Base-by-base conservation (phyloP, 2,329 filamentous ascomycete species). In the Colletotrichum tropicale region DNA sequence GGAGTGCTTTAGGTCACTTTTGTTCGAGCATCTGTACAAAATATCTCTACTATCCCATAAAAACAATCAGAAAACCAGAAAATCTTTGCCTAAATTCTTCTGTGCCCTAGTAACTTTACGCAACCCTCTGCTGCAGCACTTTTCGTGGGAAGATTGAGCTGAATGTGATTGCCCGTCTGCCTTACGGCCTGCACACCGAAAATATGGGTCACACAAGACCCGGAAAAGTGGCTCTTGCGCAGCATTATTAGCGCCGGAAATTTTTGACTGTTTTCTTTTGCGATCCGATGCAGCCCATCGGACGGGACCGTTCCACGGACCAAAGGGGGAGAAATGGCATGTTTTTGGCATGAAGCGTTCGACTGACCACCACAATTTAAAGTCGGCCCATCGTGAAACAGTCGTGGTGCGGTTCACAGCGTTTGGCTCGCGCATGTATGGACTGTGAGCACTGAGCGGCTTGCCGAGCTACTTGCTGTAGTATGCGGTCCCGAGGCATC, bases 311-410 rank as follows among this genome's bases (percentile, higher is more conserved):
- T 8, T 32, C n/a, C 34, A 43, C 38, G 24, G 56, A 48, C 30
- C 30, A 15, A 18, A n/a, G 5, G 18, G 9, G 30, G 1, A 52
- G 13, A 52, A 43, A 43, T 73, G 24, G 70, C 65, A 64, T 64
- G 56, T 70, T 43, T 28, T 26, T 12, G n/a, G 6, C 8, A 21
- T 66, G 16, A 10, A 52, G 36, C 21, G 13, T 65, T 65, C 3
- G 34, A 38, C 62, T 66, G 32, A 55, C 65, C 65, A 72, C 65
- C 65, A 24, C 5, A 72, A 62, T 55, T 24, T 30, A 61, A 55
- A 36, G 28, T 69, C 70, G 55, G 21, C 70, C 65, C 70, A 62
- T 73, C 66, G 30, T 62, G 38, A 62, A 48, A 69, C 65, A 21
- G 24, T 16, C 34, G 70, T 62, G 55, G 55, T 30, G 36, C 36